These are phyloP conservation scores for Ascosphaera aggregata DNA, from an alignment of 2,329 filamentous ascomycete genomes.

Conservation along the genomic window DNA sequence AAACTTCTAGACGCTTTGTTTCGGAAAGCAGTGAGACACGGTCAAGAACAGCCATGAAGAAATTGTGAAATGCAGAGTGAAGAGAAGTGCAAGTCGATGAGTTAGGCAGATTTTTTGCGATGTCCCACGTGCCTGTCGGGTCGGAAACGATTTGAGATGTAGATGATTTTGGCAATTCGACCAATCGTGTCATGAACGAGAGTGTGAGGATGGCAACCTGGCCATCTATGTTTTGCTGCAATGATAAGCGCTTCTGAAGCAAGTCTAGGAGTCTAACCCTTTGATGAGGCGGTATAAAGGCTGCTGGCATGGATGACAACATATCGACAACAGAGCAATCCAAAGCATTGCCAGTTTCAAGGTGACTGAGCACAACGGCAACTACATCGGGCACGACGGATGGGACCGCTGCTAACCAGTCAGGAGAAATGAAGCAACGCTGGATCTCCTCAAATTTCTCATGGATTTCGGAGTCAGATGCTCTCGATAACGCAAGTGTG, in stretches of 20 bases:
- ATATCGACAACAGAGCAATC: conserved; percentile 13
- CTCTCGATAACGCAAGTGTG: conserved; percentile 8
- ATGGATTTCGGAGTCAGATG: neutral
- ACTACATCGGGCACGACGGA: conserved; percentile 14
- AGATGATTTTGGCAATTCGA: conserved; percentile 17
- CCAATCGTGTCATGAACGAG: conserved; percentile 18
- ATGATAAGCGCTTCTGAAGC: conserved; percentile 11
- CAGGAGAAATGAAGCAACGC: conserved; percentile 16
- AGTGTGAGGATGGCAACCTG: conserved; percentile 7
- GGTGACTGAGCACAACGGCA: conserved; percentile 12
- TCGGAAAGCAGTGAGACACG: conserved; percentile 15
- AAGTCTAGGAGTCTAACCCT: conserved; percentile 14
- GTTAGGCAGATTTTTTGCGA: conserved; percentile 13
- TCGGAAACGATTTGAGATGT: conserved; percentile 13
- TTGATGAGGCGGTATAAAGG: conserved; percentile 16
- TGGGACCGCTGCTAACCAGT: conserved; percentile 15
- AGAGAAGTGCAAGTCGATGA: neutral
- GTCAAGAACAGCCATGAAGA: conserved; percentile 14
- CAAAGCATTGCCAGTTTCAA: conserved; percentile 11
- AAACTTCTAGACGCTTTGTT: conserved; percentile 10
- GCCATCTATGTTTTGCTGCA: neutral
- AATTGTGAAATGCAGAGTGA: conserved; percentile 11
- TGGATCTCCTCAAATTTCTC: conserved; percentile 9
- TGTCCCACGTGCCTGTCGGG: conserved; percentile 15
- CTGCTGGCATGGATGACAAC: conserved; percentile 15